Evolutionary conservation across 768 basidiomycete genomes (phyloP), one percentile per base, ranked within the genome.

Genomic region (Lepiota subincarnata): DNA sequence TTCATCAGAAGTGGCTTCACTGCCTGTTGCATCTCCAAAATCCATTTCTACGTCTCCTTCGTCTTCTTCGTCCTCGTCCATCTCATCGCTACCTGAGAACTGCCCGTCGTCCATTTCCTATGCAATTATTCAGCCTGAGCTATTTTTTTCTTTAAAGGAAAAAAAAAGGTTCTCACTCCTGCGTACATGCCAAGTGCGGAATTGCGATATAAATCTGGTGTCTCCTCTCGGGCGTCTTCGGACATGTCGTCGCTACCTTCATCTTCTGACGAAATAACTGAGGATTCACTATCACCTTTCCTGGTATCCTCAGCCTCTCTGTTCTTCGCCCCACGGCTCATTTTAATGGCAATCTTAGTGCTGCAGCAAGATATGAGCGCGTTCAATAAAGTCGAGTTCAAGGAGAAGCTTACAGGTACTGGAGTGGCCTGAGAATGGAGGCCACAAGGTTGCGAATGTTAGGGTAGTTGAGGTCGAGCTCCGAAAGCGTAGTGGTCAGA

Each of bases 341-440:
- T 95, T 70, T 96, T 98, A 70, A 97, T 98, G n/a, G 96, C 95
- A 50, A 95, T 79, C 67, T 96, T 97, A 14, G 97, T 90, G 47
- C 93, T 96, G 57, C 16, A 51, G 53, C 56, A 57, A 42, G 44
- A 50, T 60, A 51, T 59, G 57, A 65, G 10, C 37, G 34, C 38
- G 36, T n/a, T 31, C 39, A 12, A 11, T 24, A 16, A 41, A 16
- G 16, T 44, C 7, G 35, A 38, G 43, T 28, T 19, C 22, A 24
- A 26, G 43, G 40, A 0, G 16, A 70, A 14, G 10, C 62, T 69
- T 68, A 94, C 94, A 99, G 68, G 60, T 86, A 81, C 61, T 98
- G 94, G 46, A 99, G 70, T 6, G 97, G 95, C 12, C 87, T 83
- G 40, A 99, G 73, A 54, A 99, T 84, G 0, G 90, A 84, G 13